Conservation (phyloP, 768 basidiomycete genomes). For the Tubosaeta sp. region DNA sequence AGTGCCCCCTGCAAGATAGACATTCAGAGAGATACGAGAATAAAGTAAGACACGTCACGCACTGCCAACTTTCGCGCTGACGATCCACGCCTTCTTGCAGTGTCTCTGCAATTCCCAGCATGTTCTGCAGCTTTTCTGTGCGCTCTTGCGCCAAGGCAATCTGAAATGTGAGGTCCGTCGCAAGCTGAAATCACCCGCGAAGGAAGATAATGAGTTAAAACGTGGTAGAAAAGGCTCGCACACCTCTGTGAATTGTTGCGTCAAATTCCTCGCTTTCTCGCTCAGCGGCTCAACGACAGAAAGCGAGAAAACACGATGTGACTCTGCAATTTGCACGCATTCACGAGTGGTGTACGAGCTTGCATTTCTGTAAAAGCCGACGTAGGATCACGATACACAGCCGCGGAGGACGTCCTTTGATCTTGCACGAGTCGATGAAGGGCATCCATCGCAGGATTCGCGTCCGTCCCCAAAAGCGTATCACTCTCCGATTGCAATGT, state of each 20-base stretch:
- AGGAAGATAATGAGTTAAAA: not conserved
- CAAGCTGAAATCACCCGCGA: not conserved
- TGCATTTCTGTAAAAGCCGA: slow-evolving; percentile 2
- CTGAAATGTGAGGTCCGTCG: slow-evolving; percentile 13
- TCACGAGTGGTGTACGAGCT: slow-evolving; percentile 1
- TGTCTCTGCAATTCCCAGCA: not conserved
- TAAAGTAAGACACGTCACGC: not conserved
- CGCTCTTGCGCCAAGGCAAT: not conserved
- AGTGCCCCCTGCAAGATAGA: not conserved
- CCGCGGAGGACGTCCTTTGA: not conserved
- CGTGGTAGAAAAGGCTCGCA: not conserved
- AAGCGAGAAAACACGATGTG: slow-evolving; percentile 4
- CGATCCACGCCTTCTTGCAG: not conserved
- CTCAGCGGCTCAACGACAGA: slow-evolving; percentile 1
- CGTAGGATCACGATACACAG: not conserved
- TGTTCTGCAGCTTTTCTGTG: not conserved
- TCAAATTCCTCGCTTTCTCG: slow-evolving; percentile 10
- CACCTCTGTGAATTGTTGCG: slow-evolving; percentile 5
- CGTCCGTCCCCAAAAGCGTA: not conserved
- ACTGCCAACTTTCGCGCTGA: slow-evolving; percentile 7
- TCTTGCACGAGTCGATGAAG: slow-evolving; percentile 2
- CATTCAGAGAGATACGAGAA: not conserved
- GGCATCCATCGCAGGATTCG: slow-evolving; percentile 4
- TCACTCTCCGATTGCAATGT: slow-evolving; percentile 3
- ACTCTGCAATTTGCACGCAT: slow-evolving; percentile 5